Conservation (phyloP, 2,329 filamentous ascomycete species). For the Eurotiales sp. region DNA sequence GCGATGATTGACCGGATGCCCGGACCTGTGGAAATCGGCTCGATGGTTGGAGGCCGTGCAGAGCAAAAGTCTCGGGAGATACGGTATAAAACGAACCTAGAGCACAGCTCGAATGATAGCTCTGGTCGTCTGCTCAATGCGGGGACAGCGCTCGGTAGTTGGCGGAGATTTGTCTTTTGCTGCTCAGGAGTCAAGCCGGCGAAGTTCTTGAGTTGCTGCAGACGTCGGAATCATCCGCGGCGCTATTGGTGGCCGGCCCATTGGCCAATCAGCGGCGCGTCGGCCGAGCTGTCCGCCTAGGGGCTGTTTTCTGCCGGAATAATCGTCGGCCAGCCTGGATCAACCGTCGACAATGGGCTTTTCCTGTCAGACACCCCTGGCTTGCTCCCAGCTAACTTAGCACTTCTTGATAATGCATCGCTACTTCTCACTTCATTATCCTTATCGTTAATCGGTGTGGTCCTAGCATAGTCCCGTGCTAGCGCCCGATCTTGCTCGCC, state of each 20-base stretch:
- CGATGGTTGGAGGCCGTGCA: background rate
- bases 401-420: background rate
- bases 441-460: background rate
- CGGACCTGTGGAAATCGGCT: slow-evolving; percentile 3
- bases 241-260: background rate
- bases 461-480: background rate
- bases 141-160: too few species aligned
- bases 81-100: background rate
- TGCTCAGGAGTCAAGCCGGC: too few species aligned
- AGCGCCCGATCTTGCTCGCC: slow-evolving; percentile 4
- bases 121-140: slow-evolving; percentile 13
- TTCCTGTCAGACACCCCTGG: too few species aligned
- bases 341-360: too few species aligned
- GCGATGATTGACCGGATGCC: slow-evolving; percentile 7
- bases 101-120: background rate
- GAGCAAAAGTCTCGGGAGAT: background rate
- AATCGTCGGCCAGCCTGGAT: too few species aligned
- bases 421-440: background rate
- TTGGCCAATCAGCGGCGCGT: slow-evolving; percentile 6
- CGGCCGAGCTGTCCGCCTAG: slow-evolving; percentile 3
- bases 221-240: background rate
- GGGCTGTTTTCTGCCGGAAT: slow-evolving; percentile 14
- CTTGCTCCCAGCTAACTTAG: too few species aligned
- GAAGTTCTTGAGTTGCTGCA: background rate
- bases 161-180: too few species aligned